phyloP scores from a whole-genome alignment of 192 early-diverging fungal species.

The Podochytrium sp. region DNA sequence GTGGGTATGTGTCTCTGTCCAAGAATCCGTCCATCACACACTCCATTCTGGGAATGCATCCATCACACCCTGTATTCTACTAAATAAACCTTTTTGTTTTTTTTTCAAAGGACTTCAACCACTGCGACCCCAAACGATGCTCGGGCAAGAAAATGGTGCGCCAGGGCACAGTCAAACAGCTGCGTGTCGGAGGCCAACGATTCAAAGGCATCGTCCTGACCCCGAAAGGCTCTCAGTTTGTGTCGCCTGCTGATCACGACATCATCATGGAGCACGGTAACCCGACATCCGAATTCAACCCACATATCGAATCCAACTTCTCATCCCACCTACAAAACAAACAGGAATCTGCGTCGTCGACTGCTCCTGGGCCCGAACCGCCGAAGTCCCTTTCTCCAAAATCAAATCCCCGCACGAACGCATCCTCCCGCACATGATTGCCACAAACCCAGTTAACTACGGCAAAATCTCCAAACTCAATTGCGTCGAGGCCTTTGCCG shows the following conservation, averaged over 20 bases:
- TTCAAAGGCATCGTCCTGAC: slow-evolving; percentile 88
- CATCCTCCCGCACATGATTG: slow-evolving; percentile 92
- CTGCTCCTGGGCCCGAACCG: slow-evolving; percentile 94
- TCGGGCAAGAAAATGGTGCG: slow-evolving; percentile 90
- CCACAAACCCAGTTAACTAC: slow-evolving; percentile 97
- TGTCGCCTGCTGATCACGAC: slow-evolving; percentile 82
- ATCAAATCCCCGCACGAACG: slow-evolving; percentile 86
- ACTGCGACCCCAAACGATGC: slow-evolving; percentile 98
- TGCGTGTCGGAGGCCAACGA: slow-evolving; percentile 75
- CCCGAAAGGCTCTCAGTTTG: slow-evolving; percentile 83
- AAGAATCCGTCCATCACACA: not conserved
- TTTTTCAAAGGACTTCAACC: slow-evolving; percentile 85
- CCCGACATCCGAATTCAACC: not conserved
- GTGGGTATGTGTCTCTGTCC: slow-evolving; percentile 16
- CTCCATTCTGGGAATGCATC: not conserved
- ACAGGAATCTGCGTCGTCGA: slow-evolving; percentile 92
- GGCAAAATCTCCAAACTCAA: slow-evolving; percentile 95
- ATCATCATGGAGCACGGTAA: slow-evolving; percentile 58
- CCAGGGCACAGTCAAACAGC: slow-evolving; percentile 74
- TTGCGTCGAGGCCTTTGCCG: slow-evolving; percentile 97
- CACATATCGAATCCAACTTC: too few species aligned
- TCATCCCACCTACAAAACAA: slow-evolving; percentile 23
- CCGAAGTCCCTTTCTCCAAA: slow-evolving; percentile 92
- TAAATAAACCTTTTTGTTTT: too few species aligned
- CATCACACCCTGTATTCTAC: not conserved